Base-by-base conservation (phyloP, 2,329 filamentous ascomycete species). In the Exophiala aquamarina region DNA sequence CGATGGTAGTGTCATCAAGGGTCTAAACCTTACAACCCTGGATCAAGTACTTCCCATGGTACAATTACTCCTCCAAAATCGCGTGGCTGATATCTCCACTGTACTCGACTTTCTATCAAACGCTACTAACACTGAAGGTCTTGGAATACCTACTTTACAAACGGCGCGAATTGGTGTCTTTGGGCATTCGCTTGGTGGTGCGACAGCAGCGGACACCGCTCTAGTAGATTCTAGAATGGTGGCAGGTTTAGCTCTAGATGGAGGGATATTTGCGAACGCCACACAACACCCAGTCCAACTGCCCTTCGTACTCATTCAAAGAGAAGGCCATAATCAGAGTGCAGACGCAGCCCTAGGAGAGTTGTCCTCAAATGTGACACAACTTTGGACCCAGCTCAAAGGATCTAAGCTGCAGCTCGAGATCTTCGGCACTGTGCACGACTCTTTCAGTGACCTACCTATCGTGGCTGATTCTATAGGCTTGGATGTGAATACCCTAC, bases 111-210 rank as follows among this genome's bases (percentile, higher is more conserved):
- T 51, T 11, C 35, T 50, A 11, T 21, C 21, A 5, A 42, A 42
- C 15, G 28, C 49, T 11, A 47, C 26, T 18, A 37, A 34, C 2
- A 21, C 58, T 1, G 20, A 17, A 32, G 19, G 36, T 10, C 28
- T 56, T 19, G 38, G 43, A 13, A 44, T 49, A n/a, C 23, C 39
- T n/a, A 33, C 26, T 20, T 21, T 41, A n/a, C 17, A 46, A 35
- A 37, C 21, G 39, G 11, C n/a, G 3, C 20, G 29, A 9, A 49
- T 53, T 13, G 47, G 44, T 0, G 57, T 61, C 20, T 47, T 55
- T 3, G 59, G 59, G 4, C 57, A 61, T 28, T 61, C 59, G 3
- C 34, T 61, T 2, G 59, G 59, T 4, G 59, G 59, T 8, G 56
- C 59, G 7, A 50, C 59, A 20, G 47, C 59, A 3, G 19, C 2